phyloP scores from a whole-genome alignment of 2,329 filamentous ascomycete genomes.

The Ilyonectria sp. region DNA sequence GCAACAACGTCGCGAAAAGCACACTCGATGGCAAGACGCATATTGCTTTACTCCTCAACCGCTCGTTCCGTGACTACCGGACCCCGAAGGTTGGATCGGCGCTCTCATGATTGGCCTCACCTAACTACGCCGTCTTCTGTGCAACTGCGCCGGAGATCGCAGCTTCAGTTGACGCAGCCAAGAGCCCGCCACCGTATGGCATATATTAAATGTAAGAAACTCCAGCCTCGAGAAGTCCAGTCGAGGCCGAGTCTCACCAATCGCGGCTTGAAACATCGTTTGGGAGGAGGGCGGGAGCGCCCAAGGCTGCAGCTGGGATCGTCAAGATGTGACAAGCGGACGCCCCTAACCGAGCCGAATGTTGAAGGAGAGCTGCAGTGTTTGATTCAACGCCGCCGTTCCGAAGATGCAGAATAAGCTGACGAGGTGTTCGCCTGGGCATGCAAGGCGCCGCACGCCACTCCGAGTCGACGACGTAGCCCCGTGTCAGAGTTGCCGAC shows the following conservation, averaged over 20 bases:
- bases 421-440: constrained; percentile 13
- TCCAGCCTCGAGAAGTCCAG: neutral
- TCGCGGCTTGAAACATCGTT: constrained; percentile 11
- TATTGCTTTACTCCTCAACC: constrained; percentile 10
- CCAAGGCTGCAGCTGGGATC: neutral
- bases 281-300: neutral
- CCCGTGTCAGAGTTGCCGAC: constrained; percentile 31
- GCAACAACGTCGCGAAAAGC: constrained; percentile 35
- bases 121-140: constrained; percentile 34
- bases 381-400: constrained; percentile 39
- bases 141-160: constrained; percentile 30
- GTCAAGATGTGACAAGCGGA: constrained; percentile 7
- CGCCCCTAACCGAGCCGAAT: constrained; percentile 27
- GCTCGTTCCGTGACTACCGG: constrained; percentile 5
- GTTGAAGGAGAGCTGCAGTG: constrained; percentile 33
- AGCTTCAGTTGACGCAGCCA: constrained; percentile 27
- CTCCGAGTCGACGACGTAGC: constrained; percentile 27
- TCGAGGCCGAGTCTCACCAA: constrained; percentile 1
- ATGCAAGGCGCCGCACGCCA: constrained; percentile 46
- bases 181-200: constrained; percentile 28
- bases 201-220: constrained; percentile 21
- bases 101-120: constrained; percentile 40
- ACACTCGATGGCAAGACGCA: constrained; percentile 26
- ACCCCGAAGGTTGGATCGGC: constrained; percentile 38
- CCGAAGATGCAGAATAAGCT: constrained; percentile 38